Base-by-base conservation (phyloP, 345 rosid genomes). In the Pistacia vera region DNA sequence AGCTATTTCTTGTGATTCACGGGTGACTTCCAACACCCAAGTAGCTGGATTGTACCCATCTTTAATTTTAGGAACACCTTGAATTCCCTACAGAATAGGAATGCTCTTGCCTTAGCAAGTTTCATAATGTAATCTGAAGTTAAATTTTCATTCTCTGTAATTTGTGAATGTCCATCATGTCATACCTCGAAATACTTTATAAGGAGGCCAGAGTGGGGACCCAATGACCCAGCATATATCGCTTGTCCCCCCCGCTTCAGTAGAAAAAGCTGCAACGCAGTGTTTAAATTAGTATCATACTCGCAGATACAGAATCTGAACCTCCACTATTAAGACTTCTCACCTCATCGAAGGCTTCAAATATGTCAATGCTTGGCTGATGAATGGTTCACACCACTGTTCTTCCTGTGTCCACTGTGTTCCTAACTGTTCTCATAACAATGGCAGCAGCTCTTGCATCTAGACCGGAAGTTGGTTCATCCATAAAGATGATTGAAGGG, bases 381-480 rank as follows among this genome's bases (percentile, higher is more conserved):
- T 94, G 97, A 64, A 94, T 94, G 51, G 97, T 94, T 88, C 98
- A 94, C 3, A 94, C 93, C 11, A 94, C 97, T 0, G 97, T 94
- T 86, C 98, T 90, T 61, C 98, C 96, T 0, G 97, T 94, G 78
- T 94, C 97, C 8, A 94, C 98, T 0, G 98, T 94, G 86, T 91
- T 94, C 81, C 97, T 88, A 16, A 94, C 95, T 4, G 97, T 85
- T 78, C 98, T 86, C 98, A 95, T 90, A 13, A 95, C 97, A 58
- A 93, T 93, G 35, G 98, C 98, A 57, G 98, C 97, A 59, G 97
- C 97, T 84, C 98, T 82, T 54, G 97, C 98, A 79, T 95, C 98
- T 36, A 95, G 85, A 51, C 98, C 98, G 25, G 98, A 95, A 73
- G 98, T 95, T 70, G 97, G 97, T 79, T 95, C 97, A 28, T 94